Percentiles rank a stretch among this genome's conserved stretches.
phyloP scores from a whole-genome alignment of 345 rosid species.

The Brassica nigra region DNA sequence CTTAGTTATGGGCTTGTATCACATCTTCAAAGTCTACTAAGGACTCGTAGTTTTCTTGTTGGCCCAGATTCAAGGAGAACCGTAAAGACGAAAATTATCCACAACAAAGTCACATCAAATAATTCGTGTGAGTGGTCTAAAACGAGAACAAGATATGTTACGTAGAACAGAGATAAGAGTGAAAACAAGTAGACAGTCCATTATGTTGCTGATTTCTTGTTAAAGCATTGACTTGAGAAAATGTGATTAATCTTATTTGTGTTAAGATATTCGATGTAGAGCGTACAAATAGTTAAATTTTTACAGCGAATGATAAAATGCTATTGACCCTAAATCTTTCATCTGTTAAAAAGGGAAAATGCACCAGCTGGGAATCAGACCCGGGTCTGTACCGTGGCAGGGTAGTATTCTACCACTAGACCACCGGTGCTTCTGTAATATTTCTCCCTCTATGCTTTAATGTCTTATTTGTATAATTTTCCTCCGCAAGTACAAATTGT shows the following conservation, averaged over 20 bases:
- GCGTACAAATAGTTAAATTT: background rate
- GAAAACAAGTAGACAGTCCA: background rate
- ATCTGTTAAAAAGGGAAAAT: background rate
- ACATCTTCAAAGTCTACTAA: background rate
- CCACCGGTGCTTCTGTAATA: conserved; percentile 43
- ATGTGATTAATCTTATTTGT: background rate
- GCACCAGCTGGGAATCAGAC: conserved; percentile 36
- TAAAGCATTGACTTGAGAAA: too few relatives aligned
- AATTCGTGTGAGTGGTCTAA: background rate
- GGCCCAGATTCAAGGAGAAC: background rate
- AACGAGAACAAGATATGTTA: conserved; percentile 26
- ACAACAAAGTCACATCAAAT: background rate
- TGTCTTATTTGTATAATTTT: too few relatives aligned
- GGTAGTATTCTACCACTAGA: conserved; percentile 64
- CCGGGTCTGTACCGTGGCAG: conserved; percentile 77
- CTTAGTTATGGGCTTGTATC: background rate
- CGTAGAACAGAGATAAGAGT: conserved; percentile 17
- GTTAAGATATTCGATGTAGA: background rate
- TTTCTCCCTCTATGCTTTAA: too few relatives aligned
- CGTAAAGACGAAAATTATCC: background rate
- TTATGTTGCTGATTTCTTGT: background rate
- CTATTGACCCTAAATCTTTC: background rate
- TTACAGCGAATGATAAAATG: background rate
- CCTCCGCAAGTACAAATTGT: background rate
- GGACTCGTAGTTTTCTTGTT: background rate